These are phyloP conservation scores for Amylostereum areolatum DNA, from an alignment of 1,284 basidiomycete genomes.

Conservation along the genomic window DNA sequence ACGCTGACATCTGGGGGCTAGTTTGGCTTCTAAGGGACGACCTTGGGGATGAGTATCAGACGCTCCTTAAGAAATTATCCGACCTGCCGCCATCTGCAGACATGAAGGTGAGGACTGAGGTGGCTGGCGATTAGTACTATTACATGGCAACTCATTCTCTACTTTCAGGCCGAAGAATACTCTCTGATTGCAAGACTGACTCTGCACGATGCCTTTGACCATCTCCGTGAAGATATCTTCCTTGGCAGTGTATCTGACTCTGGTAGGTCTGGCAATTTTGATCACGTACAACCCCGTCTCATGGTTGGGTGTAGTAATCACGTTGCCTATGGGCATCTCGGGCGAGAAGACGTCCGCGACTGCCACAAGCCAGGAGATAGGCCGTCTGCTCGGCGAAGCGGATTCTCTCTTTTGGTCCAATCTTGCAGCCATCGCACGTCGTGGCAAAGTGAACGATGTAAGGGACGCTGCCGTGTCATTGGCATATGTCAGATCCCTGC, in stretches of 20 bases:
- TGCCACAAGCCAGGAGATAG: slow-evolving; percentile 53
- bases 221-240: slow-evolving; percentile 81
- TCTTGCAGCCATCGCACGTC: slow-evolving; percentile 47
- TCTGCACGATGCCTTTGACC: slow-evolving; percentile 68
- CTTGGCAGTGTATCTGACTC: slow-evolving; percentile 84
- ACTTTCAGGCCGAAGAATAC: slow-evolving; percentile 60
- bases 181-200: slow-evolving; percentile 69
- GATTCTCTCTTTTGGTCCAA: slow-evolving; percentile 68
- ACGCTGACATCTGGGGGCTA: slow-evolving; percentile 21
- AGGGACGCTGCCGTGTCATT: slow-evolving; percentile 70
- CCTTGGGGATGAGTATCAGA: slow-evolving; percentile 47
- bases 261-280: slow-evolving; percentile 39
- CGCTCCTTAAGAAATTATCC: slow-evolving; percentile 53
- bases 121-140: not conserved
- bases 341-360: slow-evolving; percentile 36
- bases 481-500: slow-evolving; percentile 68
- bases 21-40: slow-evolving; percentile 73
- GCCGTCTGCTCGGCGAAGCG: slow-evolving; percentile 55
- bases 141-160: not conserved
- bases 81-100: slow-evolving; percentile 50
- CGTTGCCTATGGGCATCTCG: slow-evolving; percentile 76
- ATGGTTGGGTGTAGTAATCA: slow-evolving; percentile 51
- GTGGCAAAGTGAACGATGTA: slow-evolving; percentile 63
- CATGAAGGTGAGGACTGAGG: slow-evolving; percentile 41
- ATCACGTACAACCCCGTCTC: not conserved